These are phyloP conservation scores for Zymoseptoria ardabiliae DNA, from an alignment of 2,329 filamentous ascomycete species.

Conservation along the genomic window DNA sequence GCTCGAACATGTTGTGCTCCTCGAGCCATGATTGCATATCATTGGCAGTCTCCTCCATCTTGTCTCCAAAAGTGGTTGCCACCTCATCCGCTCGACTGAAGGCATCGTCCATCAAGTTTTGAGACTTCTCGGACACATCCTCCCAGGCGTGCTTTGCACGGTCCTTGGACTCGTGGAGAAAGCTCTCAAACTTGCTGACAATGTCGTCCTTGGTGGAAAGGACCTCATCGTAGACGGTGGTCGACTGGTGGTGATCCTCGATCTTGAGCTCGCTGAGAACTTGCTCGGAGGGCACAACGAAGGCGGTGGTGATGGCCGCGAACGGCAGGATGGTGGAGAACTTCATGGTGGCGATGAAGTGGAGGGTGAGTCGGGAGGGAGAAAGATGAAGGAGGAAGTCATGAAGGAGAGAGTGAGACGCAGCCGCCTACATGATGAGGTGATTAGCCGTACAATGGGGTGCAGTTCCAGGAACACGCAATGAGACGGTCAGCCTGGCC, in stretches of 20 bases:
- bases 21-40: conserved; percentile 44
- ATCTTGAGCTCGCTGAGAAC: conserved; percentile 38
- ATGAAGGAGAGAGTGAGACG: conserved; percentile 1
- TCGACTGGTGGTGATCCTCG: conserved; percentile 31
- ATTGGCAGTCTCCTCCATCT: conserved; percentile 37
- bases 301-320: conserved; percentile 43
- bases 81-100: conserved; percentile 35
- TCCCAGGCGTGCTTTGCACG: conserved; percentile 24
- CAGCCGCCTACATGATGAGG: conserved; percentile 1
- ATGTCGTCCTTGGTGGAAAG: conserved; percentile 33
- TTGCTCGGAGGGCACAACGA: conserved; percentile 47
- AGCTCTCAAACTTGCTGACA: conserved; percentile 3
- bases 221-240: conserved; percentile 23
- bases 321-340: conserved; percentile 43
- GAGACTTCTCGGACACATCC: conserved; percentile 26
- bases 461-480: conserved; percentile 6
- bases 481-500: conserved; percentile 12
- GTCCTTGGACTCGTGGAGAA: conserved; percentile 14
- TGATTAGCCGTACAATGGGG: neutral
- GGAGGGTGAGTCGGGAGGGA: neutral
- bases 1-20: conserved; percentile 28
- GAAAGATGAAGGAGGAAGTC: neutral
- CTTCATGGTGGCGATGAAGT: conserved; percentile 36
- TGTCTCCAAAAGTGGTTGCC: conserved; percentile 33
- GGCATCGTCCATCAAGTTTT: conserved; percentile 38